These are phyloP conservation scores for Dioscorea zingiberensis DNA, from an alignment of 106 monocot genomes.

Conservation along the genomic window DNA sequence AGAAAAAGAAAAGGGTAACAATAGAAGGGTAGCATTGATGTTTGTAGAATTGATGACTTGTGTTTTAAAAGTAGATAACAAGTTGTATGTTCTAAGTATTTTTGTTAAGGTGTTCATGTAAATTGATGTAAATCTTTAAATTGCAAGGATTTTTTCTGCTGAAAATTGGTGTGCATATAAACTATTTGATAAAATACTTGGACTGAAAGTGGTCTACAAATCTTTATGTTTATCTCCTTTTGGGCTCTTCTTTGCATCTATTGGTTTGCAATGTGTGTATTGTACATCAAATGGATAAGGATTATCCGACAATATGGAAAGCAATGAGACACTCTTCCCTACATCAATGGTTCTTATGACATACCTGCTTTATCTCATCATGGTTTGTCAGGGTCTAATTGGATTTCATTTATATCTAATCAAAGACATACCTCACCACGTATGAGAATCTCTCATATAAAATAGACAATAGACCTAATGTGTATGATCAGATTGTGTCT, in stretches of 20 bases:
- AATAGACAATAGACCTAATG: conserved; percentile 55
- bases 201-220: too few species aligned
- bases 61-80: too few species aligned
- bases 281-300: conserved; percentile 88
- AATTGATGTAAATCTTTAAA: too few species aligned
- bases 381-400: conserved; percentile 97
- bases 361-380: conserved; percentile 66
- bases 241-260: conserved; percentile 83
- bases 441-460: conserved; percentile 94
- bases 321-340: conserved; percentile 79
- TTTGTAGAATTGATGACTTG: too few species aligned
- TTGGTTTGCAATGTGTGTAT: conserved; percentile 76
- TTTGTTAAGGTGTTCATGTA: too few species aligned
- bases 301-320: conserved; percentile 87
- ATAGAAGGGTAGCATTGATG: too few species aligned
- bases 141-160: too few species aligned
- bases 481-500: conserved; percentile 60
- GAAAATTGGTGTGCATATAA: too few species aligned
- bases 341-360: conserved; percentile 71
- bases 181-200: too few species aligned
- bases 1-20: too few species aligned
- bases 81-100: too few species aligned
- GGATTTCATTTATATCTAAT: conserved; percentile 97
- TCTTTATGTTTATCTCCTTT: conserved; percentile 77
- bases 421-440: conserved; percentile 86